Evolutionary conservation across 192 early-diverging fungal species (phyloP).

Genomic region (Entophlyctis luteolus): DNA sequence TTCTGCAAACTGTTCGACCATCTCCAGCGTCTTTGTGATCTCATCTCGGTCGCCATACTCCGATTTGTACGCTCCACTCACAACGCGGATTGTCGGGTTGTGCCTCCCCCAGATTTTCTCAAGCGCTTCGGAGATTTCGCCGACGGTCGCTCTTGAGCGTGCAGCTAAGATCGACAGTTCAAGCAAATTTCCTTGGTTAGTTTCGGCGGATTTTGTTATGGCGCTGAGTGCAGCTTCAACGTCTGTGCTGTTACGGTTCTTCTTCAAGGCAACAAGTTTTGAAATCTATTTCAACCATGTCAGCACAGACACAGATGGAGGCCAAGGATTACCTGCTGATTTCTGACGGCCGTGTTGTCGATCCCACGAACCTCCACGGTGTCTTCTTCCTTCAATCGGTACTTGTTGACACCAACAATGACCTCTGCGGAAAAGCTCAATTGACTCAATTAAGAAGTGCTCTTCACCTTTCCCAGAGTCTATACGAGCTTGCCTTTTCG

Average conservation of each 20-base stretch:
- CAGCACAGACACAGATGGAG: neutral
- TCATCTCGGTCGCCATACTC: conserved; percentile 71
- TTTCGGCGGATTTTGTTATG: conserved; percentile 63
- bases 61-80: conserved; percentile 80
- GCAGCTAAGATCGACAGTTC: conserved; percentile 70
- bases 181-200: conserved; percentile 69
- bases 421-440: conserved; percentile 46
- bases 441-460: neutral
- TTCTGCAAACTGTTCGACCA: conserved; percentile 65
- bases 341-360: conserved; percentile 73
- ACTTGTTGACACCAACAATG: conserved; percentile 92
- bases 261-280: conserved; percentile 57
- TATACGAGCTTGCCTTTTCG: conserved; percentile 82
- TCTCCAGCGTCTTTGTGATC: conserved; percentile 57
- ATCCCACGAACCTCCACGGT: conserved; percentile 70
- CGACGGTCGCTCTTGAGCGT: conserved; percentile 74
- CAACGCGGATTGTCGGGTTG: conserved; percentile 74
- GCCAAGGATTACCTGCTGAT: conserved; percentile 39
- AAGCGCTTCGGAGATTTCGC: conserved; percentile 77
- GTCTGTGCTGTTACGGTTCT: conserved; percentile 49
- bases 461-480: conserved; percentile 79
- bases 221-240: conserved; percentile 56
- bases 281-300: conserved; percentile 51
- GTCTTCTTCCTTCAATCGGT: conserved; percentile 55
- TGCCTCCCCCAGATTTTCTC: conserved; percentile 81